A percentile compares a stretch with the other conserved stretches of the same genome.
These are phyloP conservation scores for Populus deltoides DNA, from an alignment of 345 rosid species.

Conservation along the genomic window DNA sequence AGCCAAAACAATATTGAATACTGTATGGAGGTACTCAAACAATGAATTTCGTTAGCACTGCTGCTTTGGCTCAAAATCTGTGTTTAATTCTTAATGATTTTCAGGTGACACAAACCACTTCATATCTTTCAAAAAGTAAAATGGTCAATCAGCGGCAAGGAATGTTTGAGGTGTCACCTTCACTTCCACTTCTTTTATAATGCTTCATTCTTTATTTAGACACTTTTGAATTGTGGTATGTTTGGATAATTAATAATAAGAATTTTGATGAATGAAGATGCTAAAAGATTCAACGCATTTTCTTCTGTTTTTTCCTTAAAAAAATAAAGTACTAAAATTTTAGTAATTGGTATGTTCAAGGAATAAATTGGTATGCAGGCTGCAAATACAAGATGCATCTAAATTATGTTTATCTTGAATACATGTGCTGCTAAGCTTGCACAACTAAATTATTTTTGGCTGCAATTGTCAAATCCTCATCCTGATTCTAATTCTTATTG, in stretches of 20 bases:
- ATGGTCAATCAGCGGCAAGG: constrained; percentile 19
- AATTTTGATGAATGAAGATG: background rate
- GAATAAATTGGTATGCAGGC: background rate
- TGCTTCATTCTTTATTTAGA: background rate
- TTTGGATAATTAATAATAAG: background rate
- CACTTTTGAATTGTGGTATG: background rate
- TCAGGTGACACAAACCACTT: constrained; percentile 38
- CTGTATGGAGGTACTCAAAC: constrained; percentile 54
- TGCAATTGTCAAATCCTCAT: background rate
- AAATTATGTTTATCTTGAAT: no score
- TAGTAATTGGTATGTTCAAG: background rate
- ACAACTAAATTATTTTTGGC: background rate
- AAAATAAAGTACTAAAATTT: background rate
- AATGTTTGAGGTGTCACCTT: constrained; percentile 37
- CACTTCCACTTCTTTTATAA: background rate
- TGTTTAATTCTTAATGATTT: constrained; percentile 12
- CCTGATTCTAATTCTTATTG: background rate
- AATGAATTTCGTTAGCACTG: constrained; percentile 10
- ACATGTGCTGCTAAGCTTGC: background rate
- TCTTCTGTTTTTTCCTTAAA: no score
- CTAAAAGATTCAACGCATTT: background rate
- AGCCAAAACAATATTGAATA: constrained; percentile 43
- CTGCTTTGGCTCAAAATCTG: background rate
- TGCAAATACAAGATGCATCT: background rate
- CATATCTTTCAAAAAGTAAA: constrained; percentile 12